Evolutionary conservation across 495 filamentous ascomycete species (phyloP), one percentile per base, ranked within the genome.

Genomic region (Aspergillus ostianus): DNA sequence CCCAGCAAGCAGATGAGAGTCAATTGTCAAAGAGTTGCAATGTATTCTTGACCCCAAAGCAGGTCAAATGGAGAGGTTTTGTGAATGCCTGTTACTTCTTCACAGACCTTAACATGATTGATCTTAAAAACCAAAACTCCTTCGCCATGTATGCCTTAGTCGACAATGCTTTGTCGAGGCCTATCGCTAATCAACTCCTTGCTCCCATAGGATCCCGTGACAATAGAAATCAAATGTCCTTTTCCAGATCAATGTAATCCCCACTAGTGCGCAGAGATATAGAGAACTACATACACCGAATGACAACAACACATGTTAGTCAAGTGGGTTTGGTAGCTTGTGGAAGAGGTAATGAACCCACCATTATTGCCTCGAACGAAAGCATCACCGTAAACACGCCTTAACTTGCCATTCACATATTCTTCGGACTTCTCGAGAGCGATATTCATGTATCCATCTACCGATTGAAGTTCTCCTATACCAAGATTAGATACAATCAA

Each of bases 401-500:
- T 84, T 68, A 91, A 82, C 58, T 84, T 85, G 26, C 93, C 95
- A 68, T 92, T 87, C 52, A 94, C 88, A 66, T 86, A 92, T 76
- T 98, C 95, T 61, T 92, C 88, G 0, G 92, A 93, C 73, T 96
- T 93, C 70, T 98, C 94, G 3, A 98, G 82, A 19, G 94, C 92
- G 63, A 98, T 95, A 72, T 98, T 98, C 94, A 98, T 98, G 70
- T 97, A 98, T 45, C 95, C 95, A 70, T 98, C 94, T 47, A 98
- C 92, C 0, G 92, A 96, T 66, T 96, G 91, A n/a, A 97, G 82
- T 67, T 95, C 90, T 44, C 93, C 93, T 97, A 52, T 9, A 51
- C 9, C 7, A 0, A 6, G 48, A 60, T 62, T 41, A 62, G 58
- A 19, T 59, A 72, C 47, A 49, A 20, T 18, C 17, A 51, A 20